phyloP scores from a whole-genome alignment of 768 basidiomycete genomes.

The Mycena sanguinolenta region DNA sequence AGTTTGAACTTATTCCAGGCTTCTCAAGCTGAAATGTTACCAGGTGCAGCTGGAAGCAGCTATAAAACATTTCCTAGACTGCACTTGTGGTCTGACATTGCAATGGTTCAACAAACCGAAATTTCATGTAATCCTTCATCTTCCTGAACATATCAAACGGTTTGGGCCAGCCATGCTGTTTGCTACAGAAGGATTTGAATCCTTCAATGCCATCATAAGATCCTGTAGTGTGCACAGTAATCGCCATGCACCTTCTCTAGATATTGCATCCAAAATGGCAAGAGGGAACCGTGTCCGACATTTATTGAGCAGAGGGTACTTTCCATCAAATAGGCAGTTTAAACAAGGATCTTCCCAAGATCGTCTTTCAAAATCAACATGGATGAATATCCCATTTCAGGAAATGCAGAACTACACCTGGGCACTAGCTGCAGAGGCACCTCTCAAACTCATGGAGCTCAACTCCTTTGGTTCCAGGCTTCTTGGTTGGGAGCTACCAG shows the following conservation, averaged over 20 bases:
- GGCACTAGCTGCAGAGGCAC: not conserved
- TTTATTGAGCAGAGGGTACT: not conserved
- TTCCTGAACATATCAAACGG: constrained; percentile 49
- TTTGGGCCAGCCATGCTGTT: constrained; percentile 48
- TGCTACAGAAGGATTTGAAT: too few species aligned
- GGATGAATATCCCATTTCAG: not conserved
- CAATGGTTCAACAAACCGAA: constrained; percentile 49
- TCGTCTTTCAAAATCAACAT: not conserved
- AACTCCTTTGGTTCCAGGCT: constrained; percentile 15
- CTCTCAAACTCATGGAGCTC: constrained; percentile 2
- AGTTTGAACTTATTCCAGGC: not conserved
- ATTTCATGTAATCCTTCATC: constrained; percentile 47
- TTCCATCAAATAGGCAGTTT: not conserved
- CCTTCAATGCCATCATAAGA: too few species aligned
- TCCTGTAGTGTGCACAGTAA: constrained; percentile 9
- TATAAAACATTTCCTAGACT: constrained; percentile 47
- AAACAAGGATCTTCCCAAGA: not conserved
- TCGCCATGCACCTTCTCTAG: too few species aligned
- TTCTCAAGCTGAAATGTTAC: too few species aligned
- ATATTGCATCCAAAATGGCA: too few species aligned
- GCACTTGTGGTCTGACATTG: constrained; percentile 41
- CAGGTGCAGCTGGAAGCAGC: constrained; percentile 25
- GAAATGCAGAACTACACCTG: constrained; percentile 18
- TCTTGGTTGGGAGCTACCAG: not conserved
- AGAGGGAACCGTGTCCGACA: too few species aligned